Base-by-base conservation (phyloP, 1,284 basidiomycete genomes). In the Ceratobasidium papillatum region DNA sequence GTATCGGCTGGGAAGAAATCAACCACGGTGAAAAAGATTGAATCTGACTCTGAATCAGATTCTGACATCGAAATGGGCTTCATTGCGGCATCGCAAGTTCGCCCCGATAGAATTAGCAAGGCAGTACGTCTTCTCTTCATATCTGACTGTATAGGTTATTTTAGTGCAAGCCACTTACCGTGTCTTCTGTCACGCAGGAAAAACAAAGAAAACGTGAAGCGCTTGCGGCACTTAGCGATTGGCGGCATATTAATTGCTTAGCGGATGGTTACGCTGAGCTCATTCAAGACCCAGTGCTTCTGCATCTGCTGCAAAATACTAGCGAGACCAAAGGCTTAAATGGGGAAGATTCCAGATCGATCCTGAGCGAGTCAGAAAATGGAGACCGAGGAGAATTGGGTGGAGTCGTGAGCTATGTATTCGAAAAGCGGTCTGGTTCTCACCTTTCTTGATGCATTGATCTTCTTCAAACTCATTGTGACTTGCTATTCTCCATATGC, bases 241-340 rank as follows among this genome's bases (percentile, higher is more conserved):
- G 96, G 96, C 91, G 87, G 19, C 96, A 99, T 80, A 89, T 96
- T 80, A 91, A 92, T 78, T 91, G 90, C 78, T 82, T 94, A 19
- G 83, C 82, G 61, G 77, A 82, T 14, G 81, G 82, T 19, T 84
- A 86, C 2, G 80, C 79, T 51, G 83, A 86, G 17, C 82, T 85
- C 32, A 84, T 94, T 59, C 85, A 88, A 56, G 92, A 94, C 79
- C 85, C 86, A 51, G 82, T 92, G 74, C 84, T 94, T 32, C 86
- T 86, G 22, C 84, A 83, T 73, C 82, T 93, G 22, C 79, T 90
- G 1, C 81, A 83, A 76, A 75, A 77, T 7, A 82, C 83, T 11
- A 78, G 81, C 51, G 77, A 80, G 22, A 77, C 78, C 3, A 76
- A 78, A 74, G 76, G n/a, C n/a, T 61, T 22, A 1, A 27, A 32